Percentiles rank a stretch among this genome's conserved stretches.
Conservation (phyloP, 2,329 filamentous ascomycete genomes). For the Aspergillus floridensis region DNA sequence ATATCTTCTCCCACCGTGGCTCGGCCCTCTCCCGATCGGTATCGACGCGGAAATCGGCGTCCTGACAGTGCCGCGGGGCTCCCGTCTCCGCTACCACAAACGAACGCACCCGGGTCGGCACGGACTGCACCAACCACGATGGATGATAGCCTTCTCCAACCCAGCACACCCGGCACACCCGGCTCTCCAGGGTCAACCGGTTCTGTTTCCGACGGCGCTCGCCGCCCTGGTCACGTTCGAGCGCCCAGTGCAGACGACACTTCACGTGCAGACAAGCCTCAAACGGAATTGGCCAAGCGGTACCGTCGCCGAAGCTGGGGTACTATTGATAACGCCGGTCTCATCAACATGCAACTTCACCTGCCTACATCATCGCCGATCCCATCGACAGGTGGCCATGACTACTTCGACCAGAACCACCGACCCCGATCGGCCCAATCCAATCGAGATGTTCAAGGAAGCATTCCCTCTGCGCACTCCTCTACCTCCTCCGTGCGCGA, state of each 20-base stretch:
- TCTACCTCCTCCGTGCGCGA: conserved; percentile 60
- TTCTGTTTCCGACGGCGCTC: conserved; percentile 33
- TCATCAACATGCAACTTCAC: conserved; percentile 36
- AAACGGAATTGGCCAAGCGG: conserved; percentile 69
- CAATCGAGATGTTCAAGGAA: conserved; percentile 63
- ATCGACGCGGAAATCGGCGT: conserved; percentile 66
- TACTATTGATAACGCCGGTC: conserved; percentile 52
- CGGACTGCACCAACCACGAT: conserved; percentile 8
- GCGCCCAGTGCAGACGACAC: conserved; percentile 69
- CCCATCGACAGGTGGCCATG: conserved; percentile 33
- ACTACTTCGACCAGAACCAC: conserved; percentile 32
- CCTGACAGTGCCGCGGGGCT: conserved; percentile 45
- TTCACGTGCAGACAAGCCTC: conserved; percentile 50
- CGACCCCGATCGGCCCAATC: conserved; percentile 41
- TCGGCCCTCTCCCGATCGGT: conserved; percentile 77
- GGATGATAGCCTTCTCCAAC: conserved; percentile 42
- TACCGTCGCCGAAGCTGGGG: conserved; percentile 82
- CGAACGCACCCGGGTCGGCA: conserved; percentile 6
- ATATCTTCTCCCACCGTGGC: conserved; percentile 51
- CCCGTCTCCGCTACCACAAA: conserved; percentile 10
- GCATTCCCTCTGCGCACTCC: conserved; percentile 50
- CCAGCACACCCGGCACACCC: conserved; percentile 21
- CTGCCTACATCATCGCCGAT: conserved; percentile 32
- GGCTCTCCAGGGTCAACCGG: conserved; percentile 28
- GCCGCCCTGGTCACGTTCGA: conserved; percentile 53